phyloP scores from a whole-genome alignment of 148 eudicot genomes.

The Pharnaceum exiguum region DNA sequence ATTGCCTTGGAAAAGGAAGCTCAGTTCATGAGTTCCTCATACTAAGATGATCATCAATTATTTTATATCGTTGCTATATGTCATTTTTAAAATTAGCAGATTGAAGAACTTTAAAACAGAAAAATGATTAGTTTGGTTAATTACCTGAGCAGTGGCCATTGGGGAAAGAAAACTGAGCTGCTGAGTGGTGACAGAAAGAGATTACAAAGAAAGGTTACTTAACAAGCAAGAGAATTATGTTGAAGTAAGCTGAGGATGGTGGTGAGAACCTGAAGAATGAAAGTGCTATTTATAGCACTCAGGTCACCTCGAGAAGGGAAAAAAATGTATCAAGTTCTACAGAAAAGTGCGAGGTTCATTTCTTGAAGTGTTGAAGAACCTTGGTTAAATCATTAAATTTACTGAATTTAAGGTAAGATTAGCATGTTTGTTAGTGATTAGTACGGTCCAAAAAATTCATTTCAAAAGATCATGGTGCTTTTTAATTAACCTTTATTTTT shows the following conservation, averaged over 20 bases:
- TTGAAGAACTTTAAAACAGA: neutral
- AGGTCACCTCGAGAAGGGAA: neutral
- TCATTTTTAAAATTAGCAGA: no score
- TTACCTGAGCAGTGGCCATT: slow-evolving; percentile 32
- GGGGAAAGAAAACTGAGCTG: neutral
- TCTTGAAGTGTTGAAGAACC: no score
- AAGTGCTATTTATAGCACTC: slow-evolving; percentile 20
- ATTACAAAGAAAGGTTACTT: neutral
- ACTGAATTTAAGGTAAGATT: slow-evolving; percentile 18
- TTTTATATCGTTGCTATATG: no score
- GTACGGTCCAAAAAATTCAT: neutral
- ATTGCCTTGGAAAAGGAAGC: no score
- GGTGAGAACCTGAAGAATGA: slow-evolving; percentile 18
- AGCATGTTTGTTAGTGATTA: slow-evolving; percentile 10
- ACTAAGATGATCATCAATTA: no score
- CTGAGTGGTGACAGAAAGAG: neutral
- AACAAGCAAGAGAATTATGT: slow-evolving; percentile 2
- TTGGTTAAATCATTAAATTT: slow-evolving; percentile 8
- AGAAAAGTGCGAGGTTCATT: neutral
- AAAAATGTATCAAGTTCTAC: no score
- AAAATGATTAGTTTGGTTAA: neutral
- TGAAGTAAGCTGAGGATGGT: neutral
- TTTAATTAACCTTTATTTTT: no score
- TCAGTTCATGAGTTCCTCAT: no score
- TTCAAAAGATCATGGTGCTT: neutral